phyloP scores from a whole-genome alignment of 2,329 filamentous ascomycete species.

The Alternaria brassicicola region DNA sequence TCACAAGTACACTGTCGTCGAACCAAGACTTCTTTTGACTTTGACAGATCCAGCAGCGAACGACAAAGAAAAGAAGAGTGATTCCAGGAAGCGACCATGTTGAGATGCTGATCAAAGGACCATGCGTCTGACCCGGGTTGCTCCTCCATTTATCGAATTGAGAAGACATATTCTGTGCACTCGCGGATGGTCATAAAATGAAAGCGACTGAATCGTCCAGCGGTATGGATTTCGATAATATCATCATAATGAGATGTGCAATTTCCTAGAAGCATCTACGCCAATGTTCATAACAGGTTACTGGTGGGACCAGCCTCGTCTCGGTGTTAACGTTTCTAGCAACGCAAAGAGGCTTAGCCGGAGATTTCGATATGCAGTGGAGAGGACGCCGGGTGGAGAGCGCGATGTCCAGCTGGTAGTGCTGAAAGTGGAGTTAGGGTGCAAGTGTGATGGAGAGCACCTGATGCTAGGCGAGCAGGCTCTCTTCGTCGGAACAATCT shows the following conservation, averaged over 20 bases:
- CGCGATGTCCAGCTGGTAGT: not conserved
- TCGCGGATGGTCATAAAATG: not conserved
- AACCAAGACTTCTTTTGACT: slow-evolving; percentile 6
- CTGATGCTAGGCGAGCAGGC: not conserved
- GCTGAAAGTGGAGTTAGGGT: not conserved
- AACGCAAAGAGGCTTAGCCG: not conserved
- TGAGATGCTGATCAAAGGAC: not conserved
- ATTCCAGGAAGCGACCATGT: slow-evolving; percentile 1
- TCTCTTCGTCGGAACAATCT: not conserved
- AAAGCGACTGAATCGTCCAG: not conserved
- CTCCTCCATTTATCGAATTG: slow-evolving; percentile 6
- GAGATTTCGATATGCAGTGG: not conserved
- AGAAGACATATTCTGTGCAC: slow-evolving; percentile 1
- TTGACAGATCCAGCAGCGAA: not conserved
- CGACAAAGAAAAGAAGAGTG: not conserved
- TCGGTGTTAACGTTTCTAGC: not conserved
- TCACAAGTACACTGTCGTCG: not conserved
- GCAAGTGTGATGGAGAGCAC: not conserved
- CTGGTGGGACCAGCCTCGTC: not conserved
- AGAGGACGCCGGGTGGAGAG: not conserved
- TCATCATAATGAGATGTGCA: not conserved
- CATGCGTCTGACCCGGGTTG: slow-evolving; percentile 5
- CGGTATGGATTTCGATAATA: not conserved
- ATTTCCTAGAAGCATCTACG: not conserved
- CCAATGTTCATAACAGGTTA: not conserved